A percentile compares a stretch with the other conserved stretches of the same genome.
Conservation (phyloP, 169 alveolate species). For the Plasmodium gaboni region DNA sequence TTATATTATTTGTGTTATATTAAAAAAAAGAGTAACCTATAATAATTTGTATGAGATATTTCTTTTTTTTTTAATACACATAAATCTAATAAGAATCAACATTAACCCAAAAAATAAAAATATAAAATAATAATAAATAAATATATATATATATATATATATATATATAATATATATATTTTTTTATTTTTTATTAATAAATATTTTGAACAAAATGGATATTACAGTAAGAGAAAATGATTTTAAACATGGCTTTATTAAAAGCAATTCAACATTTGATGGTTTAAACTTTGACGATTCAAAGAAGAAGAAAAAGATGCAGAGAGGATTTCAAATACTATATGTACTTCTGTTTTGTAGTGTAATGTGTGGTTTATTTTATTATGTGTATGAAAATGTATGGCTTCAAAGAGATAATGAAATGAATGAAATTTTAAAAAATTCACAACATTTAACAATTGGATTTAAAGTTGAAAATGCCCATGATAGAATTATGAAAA, state of each 20-base stretch:
- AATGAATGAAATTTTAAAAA: conserved; percentile 7
- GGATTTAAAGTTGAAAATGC: conserved; percentile 27
- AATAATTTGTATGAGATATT: no score
- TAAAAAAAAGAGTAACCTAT: no score
- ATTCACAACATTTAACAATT: conserved; percentile 24
- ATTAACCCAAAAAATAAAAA: no score
- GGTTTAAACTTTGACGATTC: conserved; percentile 9
- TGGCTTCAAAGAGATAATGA: neutral
- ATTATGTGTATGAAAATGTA: conserved; percentile 20
- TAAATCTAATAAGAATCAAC: no score
- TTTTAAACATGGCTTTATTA: conserved; percentile 30
- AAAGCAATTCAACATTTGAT: conserved; percentile 55
- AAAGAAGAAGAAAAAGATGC: conserved; percentile 34
- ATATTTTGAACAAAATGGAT: conserved; percentile 10
- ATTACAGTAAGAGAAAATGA: conserved; percentile 26
- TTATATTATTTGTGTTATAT: no score
- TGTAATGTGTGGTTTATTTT: conserved; percentile 27
- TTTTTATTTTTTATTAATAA: no score
- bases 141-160: no score
- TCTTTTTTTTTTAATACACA: no score
- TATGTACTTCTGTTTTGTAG: conserved; percentile 24
- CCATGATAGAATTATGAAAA: conserved; percentile 28
- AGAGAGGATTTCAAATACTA: conserved; percentile 37
- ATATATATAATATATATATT: no score
- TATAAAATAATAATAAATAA: no score